Evolutionary conservation across 2,329 filamentous ascomycete genomes (phyloP).

Genomic region (Aspergillus sp.): DNA sequence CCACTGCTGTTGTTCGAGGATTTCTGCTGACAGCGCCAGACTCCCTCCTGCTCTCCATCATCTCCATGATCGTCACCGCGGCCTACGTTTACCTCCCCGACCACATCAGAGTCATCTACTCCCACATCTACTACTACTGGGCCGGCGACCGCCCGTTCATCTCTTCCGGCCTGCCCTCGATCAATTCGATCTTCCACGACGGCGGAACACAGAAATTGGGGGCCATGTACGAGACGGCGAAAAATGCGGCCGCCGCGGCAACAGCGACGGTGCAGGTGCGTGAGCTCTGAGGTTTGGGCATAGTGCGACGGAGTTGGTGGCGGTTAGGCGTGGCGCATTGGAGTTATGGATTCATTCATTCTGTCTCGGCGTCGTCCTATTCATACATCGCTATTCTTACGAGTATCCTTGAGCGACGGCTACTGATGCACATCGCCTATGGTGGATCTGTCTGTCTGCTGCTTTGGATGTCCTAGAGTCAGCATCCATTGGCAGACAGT

Average conservation of each 20-base stretch:
- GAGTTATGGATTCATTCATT: too few relatives aligned
- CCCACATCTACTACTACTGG: conserved; percentile 90
- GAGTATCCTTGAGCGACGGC: too few relatives aligned
- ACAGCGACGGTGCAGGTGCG: conserved; percentile 22
- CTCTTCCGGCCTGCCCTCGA: conserved; percentile 20
- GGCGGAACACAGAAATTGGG: conserved; percentile 27
- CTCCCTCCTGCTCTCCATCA: conserved; percentile 81
- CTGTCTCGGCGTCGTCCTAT: too few relatives aligned
- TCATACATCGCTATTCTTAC: too few relatives aligned
- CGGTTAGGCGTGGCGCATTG: too few relatives aligned
- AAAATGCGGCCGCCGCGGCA: conserved; percentile 33
- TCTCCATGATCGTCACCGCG: conserved; percentile 77
- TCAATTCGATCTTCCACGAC: conserved; percentile 25
- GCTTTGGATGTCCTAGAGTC: neutral
- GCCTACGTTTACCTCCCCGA: conserved; percentile 87
- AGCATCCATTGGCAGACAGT: neutral
- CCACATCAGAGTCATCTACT: conserved; percentile 72
- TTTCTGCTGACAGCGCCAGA: conserved; percentile 44
- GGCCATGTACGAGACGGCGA: conserved; percentile 41
- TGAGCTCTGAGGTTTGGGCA: conserved; percentile 30
- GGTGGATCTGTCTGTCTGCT: too few relatives aligned
- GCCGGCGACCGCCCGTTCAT: conserved; percentile 56
- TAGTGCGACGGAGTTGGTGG: too few relatives aligned
- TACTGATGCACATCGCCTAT: too few relatives aligned
- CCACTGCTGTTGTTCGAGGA: conserved; percentile 1